These are phyloP conservation scores for Daedaleopsis nitida DNA, from an alignment of 768 basidiomycete species.

Conservation along the genomic window DNA sequence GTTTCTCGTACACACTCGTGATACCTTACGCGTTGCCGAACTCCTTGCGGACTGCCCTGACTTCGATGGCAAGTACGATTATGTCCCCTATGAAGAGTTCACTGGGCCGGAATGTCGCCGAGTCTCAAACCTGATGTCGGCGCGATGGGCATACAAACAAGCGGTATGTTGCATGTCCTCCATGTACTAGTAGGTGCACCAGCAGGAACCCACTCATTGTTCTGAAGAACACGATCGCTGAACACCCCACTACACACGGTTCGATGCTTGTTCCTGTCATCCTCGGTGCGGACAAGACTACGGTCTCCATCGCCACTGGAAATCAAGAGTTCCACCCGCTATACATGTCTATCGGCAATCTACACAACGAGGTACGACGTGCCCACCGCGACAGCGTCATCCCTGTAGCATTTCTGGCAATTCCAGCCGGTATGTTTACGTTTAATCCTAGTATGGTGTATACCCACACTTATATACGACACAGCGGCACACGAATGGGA, in stretches of 20 bases:
- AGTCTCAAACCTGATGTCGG: constrained; percentile 42
- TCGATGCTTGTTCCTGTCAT: constrained; percentile 2
- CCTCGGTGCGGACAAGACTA: constrained; percentile 43
- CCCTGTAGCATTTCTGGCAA: constrained; percentile 26
- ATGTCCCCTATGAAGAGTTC: constrained; percentile 31
- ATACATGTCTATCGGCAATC: constrained; percentile 25
- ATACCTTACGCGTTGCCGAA: constrained; percentile 31
- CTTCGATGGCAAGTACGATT: constrained; percentile 37
- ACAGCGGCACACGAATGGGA: no score
- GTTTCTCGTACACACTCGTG: constrained; percentile 37
- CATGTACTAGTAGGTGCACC: no score
- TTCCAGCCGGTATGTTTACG: constrained; percentile 27
- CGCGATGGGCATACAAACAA: constrained; percentile 43
- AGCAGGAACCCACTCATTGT: no score
- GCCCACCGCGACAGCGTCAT: constrained; percentile 20
- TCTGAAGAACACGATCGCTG: no score
- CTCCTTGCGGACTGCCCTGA: constrained; percentile 38
- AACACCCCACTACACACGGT: no score
- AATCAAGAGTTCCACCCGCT: constrained; percentile 27
- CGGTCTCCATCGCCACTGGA: constrained; percentile 33
- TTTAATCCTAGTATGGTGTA: no score
- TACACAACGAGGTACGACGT: constrained; percentile 17
- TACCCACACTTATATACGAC: no score
- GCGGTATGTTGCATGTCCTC: no score
- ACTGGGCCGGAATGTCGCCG: constrained; percentile 27